Percentiles rank a stretch among this genome's conserved stretches.
Evolutionary conservation across 441 rosid genomes (phyloP).

Genomic region (Syzygium malaccense): DNA sequence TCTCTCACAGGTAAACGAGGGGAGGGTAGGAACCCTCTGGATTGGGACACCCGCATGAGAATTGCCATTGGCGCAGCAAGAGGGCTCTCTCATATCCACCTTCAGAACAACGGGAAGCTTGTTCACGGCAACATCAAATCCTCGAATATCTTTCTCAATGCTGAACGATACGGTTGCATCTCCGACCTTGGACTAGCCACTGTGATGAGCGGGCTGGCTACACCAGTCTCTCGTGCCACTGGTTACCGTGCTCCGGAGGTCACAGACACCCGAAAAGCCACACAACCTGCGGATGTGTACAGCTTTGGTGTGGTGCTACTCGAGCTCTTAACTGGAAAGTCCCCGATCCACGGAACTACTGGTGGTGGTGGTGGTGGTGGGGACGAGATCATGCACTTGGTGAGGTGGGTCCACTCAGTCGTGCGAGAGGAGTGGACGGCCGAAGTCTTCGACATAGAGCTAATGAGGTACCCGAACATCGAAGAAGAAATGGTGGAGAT

Average conservation of each 20-base stretch:
- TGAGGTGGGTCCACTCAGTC: constrained; percentile 76
- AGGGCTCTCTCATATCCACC: constrained; percentile 56
- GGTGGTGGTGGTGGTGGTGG: constrained; percentile 16
- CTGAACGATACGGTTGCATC: constrained; percentile 38
- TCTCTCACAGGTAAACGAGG: constrained; percentile 32
- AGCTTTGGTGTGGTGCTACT: constrained; percentile 68
- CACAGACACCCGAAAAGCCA: constrained; percentile 51
- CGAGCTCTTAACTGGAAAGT: constrained; percentile 64
- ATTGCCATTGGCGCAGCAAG: constrained; percentile 47
- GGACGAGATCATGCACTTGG: constrained; percentile 64
- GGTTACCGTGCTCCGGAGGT: constrained; percentile 75
- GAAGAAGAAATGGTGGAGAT: constrained; percentile 79
- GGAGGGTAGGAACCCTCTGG: constrained; percentile 37
- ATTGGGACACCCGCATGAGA: constrained; percentile 56
- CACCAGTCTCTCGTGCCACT: constrained; percentile 31
- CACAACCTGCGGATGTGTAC: constrained; percentile 57
- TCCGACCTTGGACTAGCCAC: constrained; percentile 54
- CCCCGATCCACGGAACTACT: constrained; percentile 45
- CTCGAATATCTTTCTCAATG: constrained; percentile 49
- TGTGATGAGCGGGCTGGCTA: constrained; percentile 40
- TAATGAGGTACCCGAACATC: constrained; percentile 57
- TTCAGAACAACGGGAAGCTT: constrained; percentile 45
- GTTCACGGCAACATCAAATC: constrained; percentile 66
- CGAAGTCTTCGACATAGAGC: constrained; percentile 65
- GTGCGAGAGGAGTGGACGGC: constrained; percentile 80